Base-by-base conservation (phyloP, 768 basidiomycete genomes). In the Hericium coralloides region DNA sequence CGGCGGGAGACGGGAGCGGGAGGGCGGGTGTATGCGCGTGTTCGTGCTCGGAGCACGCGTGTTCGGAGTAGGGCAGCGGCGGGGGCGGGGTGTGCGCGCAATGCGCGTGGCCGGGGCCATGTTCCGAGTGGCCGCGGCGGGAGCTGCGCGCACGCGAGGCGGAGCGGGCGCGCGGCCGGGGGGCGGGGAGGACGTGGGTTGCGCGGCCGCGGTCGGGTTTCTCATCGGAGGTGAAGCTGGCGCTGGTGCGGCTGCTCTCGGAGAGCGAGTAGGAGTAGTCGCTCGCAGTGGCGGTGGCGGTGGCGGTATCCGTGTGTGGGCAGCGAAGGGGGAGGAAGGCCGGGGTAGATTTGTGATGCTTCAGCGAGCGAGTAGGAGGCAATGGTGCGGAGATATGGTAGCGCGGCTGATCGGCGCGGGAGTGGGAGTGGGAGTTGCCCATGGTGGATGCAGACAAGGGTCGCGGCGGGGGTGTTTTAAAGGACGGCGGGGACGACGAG, bases 291-390 rank as follows among this genome's bases (percentile, higher is more conserved):
- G n/a, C 51, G 37, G n/a, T 52, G 51, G 49, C 18, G 10, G 20
- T 49, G 49, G 12, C 52, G 53, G 15, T 39, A 8, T 31, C 26
- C 5, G 26, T 4, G 26, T 31, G 58, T 14, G 54, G 37, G 36
- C 52, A 52, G n/a, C 43, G 55, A 26, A 22, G 55, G 6, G 53
- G 38, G 47, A 60, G 53, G 14, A 39, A 60, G 25, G 54, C 58
- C 12, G 60, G 59, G 15, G 56, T 37, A 6, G 60, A 62, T n/a
- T 61, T 61, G 55, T 56, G 55, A 39, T 56, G 60, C 47, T 54
- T 61, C 55, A 61, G 60, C 5, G 56, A 37, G 41, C 59, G n/a
- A 20, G 23, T 2, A 14, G 58, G 26, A 9, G 43, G 9, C 18
- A 53, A 52, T 2, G 38, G 48, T n/a, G 43, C 43, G 43, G 2